Percentiles rank a stretch among this genome's conserved stretches.
Evolutionary conservation across 1,284 basidiomycete genomes (phyloP).

Genomic region (Leccinum fallax): DNA sequence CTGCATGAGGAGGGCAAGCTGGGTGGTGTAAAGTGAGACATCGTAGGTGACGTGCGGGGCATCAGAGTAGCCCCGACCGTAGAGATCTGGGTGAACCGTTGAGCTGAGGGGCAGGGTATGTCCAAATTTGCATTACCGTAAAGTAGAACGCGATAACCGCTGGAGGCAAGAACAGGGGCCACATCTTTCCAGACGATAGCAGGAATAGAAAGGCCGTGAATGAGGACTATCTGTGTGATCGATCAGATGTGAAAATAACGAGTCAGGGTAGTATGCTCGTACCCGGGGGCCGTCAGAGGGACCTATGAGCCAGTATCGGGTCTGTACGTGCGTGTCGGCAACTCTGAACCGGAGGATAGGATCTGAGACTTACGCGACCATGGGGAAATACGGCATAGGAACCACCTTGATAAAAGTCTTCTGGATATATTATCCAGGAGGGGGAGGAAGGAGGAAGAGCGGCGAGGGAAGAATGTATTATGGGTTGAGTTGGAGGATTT

Average conservation of each 20-base stretch:
- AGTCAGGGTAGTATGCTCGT: slow-evolving; percentile 14
- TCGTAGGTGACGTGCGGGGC: slow-evolving; percentile 70
- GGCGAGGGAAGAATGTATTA: slow-evolving; percentile 59
- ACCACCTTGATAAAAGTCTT: slow-evolving; percentile 65
- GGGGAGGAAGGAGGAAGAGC: slow-evolving; percentile 52
- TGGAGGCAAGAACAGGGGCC: slow-evolving; percentile 58
- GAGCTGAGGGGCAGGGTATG: neutral
- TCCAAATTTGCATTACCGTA: slow-evolving; percentile 52
- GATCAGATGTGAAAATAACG: neutral
- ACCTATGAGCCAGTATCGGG: slow-evolving; percentile 74
- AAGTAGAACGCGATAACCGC: slow-evolving; percentile 72
- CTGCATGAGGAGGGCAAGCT: slow-evolving; percentile 80
- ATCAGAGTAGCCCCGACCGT: slow-evolving; percentile 79
- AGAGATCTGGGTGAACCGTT: slow-evolving; percentile 56
- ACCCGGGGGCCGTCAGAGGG: slow-evolving; percentile 71
- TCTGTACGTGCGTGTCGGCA: slow-evolving; percentile 43
- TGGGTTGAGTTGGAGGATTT: slow-evolving; percentile 49
- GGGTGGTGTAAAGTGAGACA: slow-evolving; percentile 62
- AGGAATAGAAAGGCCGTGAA: slow-evolving; percentile 78
- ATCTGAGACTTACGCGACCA: slow-evolving; percentile 48
- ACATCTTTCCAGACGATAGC: slow-evolving; percentile 75
- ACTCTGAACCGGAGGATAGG: neutral
- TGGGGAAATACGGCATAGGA: slow-evolving; percentile 64
- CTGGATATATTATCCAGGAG: slow-evolving; percentile 71
- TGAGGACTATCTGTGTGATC: slow-evolving; percentile 60